Evolutionary conservation across 2,329 filamentous ascomycete genomes (phyloP), one percentile per base, ranked within the genome.

Genomic region (Fusarium guadeloupense): DNA sequence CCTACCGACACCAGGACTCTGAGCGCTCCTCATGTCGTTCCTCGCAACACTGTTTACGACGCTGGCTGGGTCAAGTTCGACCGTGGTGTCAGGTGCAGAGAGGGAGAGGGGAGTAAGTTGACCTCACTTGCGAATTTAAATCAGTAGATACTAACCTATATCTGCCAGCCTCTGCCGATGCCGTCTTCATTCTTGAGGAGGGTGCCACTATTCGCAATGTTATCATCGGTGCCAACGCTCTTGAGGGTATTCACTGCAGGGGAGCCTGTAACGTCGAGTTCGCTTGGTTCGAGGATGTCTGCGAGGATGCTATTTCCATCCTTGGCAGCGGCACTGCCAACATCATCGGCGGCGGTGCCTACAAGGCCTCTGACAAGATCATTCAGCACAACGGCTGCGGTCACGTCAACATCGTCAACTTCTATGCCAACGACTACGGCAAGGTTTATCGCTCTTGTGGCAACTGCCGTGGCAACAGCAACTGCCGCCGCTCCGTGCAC

Each of bases 211-310:
- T 81, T 51, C 72, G 68, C 54, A 81, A 80, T 62, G 78, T 76
- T 30, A 80, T 80, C 62, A 80, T 81, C 35, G 78, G 78, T 47
- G 67, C 71, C 38, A 70, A 78, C 68, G 77, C 80, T 64, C 70
- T 71, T 31, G 78, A 80, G 67, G 78, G 78, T 38, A 71, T 80
- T n/a, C 77, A 81, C 72, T 81, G 78, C 68, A 59, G 73, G 51
- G 78, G 78, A 10, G 33, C 69, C 4, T 80, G 78, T 69, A 78
- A 68, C n/a, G 64, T 80, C 23, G 69, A 76, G 62, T 77, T 75
- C 30, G 80, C 81, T 54, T 82, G 80, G 79, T 83, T 80, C 67
- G 75, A 77, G 59, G 75, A 79, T 40, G 78, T 80, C 50, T 80
- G 78, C 60, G 78, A 80, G 55, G 64, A 67, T 25, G 49, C 49